A percentile compares a stretch with the other conserved stretches of the same genome.
These are phyloP conservation scores for Cicer judaicum DNA, from an alignment of 306 rosid species.

Conservation along the genomic window DNA sequence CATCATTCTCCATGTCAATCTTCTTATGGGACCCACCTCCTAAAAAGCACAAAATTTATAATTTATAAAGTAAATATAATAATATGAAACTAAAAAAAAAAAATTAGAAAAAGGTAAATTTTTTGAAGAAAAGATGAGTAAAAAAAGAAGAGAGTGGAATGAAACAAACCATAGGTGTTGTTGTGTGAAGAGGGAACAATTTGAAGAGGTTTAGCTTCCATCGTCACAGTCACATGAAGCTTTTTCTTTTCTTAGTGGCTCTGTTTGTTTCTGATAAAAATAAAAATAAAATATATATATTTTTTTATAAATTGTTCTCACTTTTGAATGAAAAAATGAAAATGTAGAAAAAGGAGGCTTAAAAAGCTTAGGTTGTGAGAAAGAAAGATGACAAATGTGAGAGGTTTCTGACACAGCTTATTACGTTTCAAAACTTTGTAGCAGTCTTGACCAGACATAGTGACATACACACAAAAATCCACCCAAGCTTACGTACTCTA, in stretches of 20 bases:
- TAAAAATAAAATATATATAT: no score
- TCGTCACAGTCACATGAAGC: constrained; percentile 46
- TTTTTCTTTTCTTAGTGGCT: not conserved
- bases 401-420: constrained; percentile 57
- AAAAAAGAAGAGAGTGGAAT: constrained; percentile 37
- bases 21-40: constrained; percentile 51
- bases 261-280: no score
- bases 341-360: not conserved
- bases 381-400: constrained; percentile 43
- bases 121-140: constrained; percentile 3
- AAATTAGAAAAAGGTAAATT: not conserved
- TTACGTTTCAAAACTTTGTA: constrained; percentile 36
- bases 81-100: not conserved
- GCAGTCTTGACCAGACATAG: constrained; percentile 37
- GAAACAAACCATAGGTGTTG: constrained; percentile 46
- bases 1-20: constrained; percentile 39
- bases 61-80: not conserved
- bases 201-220: constrained; percentile 51
- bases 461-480: not conserved
- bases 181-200: constrained; percentile 50
- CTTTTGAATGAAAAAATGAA: constrained; percentile 3
- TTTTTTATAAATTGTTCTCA: not conserved
- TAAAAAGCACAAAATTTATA: constrained; percentile 26
- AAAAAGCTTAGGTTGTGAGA: not conserved
- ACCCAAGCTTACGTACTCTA: constrained; percentile 6